A percentile compares a stretch with the other conserved stretches of the same genome.
These are phyloP conservation scores for Candida krabiensis DNA, from an alignment of 805 yeast species.

Conservation along the genomic window DNA sequence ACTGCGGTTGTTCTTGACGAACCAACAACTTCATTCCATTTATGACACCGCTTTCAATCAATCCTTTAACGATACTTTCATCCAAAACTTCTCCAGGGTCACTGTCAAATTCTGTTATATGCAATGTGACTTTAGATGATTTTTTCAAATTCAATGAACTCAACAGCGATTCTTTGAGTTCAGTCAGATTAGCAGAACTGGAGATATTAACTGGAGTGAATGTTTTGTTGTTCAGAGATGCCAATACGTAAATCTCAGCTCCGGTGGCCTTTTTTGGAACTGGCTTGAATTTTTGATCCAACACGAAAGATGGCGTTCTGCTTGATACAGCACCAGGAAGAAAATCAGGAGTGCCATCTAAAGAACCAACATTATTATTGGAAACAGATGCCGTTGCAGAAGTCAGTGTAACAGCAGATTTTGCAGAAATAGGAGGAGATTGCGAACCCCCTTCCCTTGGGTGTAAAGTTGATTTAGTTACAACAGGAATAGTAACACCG, in stretches of 20 bases:
- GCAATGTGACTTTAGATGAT: slow-evolving; percentile 41
- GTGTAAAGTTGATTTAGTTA: slow-evolving; percentile 29
- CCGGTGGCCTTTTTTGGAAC: slow-evolving; percentile 28
- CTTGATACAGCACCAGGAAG: background rate
- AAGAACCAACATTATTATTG: background rate
- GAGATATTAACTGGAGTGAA: slow-evolving; percentile 52
- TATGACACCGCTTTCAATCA: slow-evolving; percentile 36
- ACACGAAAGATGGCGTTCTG: slow-evolving; percentile 3
- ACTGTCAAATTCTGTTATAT: slow-evolving; percentile 69
- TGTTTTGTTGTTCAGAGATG: slow-evolving; percentile 59
- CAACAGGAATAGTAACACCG: slow-evolving; percentile 35
- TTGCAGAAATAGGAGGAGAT: slow-evolving; percentile 7
- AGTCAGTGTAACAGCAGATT: slow-evolving; percentile 3
- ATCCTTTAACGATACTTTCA: slow-evolving; percentile 42
- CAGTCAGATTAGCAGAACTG: slow-evolving; percentile 28
- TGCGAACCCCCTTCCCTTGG: slow-evolving; percentile 7
- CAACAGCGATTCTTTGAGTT: slow-evolving; percentile 42
- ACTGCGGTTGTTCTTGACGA: slow-evolving; percentile 7
- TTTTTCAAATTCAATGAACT: slow-evolving; percentile 36
- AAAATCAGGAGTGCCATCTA: background rate
- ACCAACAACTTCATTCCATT: slow-evolving; percentile 27
- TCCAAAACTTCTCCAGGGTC: slow-evolving; percentile 57
- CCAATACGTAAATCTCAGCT: slow-evolving; percentile 45
- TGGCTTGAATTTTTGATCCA: slow-evolving; percentile 41
- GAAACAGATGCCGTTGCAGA: slow-evolving; percentile 1